A percentile compares a stretch with the other conserved stretches of the same genome.
These are phyloP conservation scores for Protea cynaroides DNA, from an alignment of 164 flowering plant genomes.

Conservation along the genomic window DNA sequence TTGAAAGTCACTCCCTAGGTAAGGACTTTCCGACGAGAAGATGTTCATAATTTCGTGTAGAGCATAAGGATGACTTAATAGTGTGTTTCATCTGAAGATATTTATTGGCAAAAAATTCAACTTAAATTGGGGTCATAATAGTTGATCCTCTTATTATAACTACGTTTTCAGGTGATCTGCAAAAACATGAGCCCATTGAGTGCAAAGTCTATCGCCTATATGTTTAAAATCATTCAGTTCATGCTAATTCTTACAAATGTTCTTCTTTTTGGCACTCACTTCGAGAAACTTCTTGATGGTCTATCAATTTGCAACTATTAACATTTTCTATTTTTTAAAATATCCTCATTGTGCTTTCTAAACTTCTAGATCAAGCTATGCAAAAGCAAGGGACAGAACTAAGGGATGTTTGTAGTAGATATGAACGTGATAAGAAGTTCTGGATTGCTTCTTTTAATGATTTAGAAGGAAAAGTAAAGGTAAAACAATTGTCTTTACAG, in stretches of 20 bases:
- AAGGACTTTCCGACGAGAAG: slow-evolving; percentile 8
- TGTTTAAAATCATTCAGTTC: too few relatives aligned
- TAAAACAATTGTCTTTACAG: slow-evolving; percentile 6
- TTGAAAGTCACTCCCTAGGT: slow-evolving; percentile 54
- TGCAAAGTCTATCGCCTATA: too few relatives aligned
- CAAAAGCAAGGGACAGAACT: slow-evolving; percentile 50
- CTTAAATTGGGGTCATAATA: too few relatives aligned
- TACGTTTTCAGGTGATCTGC: too few relatives aligned
- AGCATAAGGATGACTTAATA: not conserved
- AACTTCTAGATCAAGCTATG: slow-evolving; percentile 45
- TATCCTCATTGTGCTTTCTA: not conserved
- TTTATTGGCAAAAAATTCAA: too few relatives aligned
- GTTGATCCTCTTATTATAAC: too few relatives aligned
- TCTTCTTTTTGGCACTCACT: not conserved
- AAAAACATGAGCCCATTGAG: too few relatives aligned
- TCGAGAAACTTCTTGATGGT: not conserved
- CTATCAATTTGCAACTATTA: not conserved
- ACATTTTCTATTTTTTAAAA: not conserved
- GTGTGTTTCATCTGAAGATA: too few relatives aligned
- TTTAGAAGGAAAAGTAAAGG: slow-evolving; percentile 59
- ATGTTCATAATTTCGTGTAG: not conserved
- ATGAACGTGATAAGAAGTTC: slow-evolving; percentile 47
- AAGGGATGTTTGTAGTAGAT: slow-evolving; percentile 42
- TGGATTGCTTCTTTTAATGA: slow-evolving; percentile 49
- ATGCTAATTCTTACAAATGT: not conserved